phyloP scores from a whole-genome alignment of 805 yeast genomes.

The Suhomyces pyralidae region DNA sequence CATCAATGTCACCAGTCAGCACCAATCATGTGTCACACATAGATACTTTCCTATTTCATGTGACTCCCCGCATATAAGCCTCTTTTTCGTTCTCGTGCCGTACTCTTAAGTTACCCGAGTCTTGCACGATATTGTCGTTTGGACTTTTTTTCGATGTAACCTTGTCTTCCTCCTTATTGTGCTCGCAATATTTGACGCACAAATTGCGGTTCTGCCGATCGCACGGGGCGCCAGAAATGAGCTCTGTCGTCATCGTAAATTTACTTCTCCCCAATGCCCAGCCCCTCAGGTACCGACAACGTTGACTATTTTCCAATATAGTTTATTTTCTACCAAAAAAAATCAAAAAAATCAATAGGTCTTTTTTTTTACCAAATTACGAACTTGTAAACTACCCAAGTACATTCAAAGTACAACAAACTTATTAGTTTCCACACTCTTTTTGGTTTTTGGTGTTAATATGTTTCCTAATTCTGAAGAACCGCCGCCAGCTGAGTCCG shows the following conservation, averaged over 20 bases:
- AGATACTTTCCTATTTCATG: no score
- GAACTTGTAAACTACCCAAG: no score
- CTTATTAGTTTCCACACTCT: neutral
- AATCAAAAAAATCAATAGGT: neutral
- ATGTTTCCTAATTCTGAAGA: constrained; percentile 3
- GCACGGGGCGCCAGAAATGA: neutral
- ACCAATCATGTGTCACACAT: no score
- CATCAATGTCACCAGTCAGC: no score
- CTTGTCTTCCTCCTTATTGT: neutral
- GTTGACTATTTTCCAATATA: neutral
- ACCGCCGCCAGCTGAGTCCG: constrained; percentile 1
- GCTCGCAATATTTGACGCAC: neutral
- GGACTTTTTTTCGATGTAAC: neutral
- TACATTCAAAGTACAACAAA: neutral
- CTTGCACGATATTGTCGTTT: neutral
- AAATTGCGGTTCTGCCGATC: neutral
- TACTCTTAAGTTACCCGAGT: neutral
- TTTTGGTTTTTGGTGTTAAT: neutral
- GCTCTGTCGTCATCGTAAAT: constrained; percentile 3
- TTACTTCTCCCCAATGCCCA: constrained; percentile 3
- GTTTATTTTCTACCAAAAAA: neutral
- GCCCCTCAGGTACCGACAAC: constrained; percentile 5
- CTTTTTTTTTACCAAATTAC: no score
- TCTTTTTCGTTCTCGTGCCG: no score
- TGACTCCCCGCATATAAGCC: no score